Evolutionary conservation across 140 eudicot genomes (phyloP), one percentile per base, ranked within the genome.

Genomic region (Ambrosia hybrid): DNA sequence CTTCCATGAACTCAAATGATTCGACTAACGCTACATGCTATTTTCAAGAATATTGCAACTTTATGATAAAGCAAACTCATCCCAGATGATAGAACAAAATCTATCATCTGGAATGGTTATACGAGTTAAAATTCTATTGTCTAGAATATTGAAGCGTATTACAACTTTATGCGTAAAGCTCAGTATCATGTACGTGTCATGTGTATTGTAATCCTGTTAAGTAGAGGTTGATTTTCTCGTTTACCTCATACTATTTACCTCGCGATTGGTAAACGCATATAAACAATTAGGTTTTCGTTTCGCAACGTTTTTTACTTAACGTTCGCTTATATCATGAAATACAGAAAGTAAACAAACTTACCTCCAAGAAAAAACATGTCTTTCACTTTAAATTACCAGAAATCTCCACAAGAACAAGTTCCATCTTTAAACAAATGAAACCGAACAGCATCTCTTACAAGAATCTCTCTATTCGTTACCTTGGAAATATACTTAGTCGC

Each of bases 351-450:
- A 43, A 43, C 7, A 9, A 21, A 45, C 4, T 46, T 10, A 46
- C 57, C 6, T 66, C 39, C 16, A 66, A 41, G 1, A 3, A 14
- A 64, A 3, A 7, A 45, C 26, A 58, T 58, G 65, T 58, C 65
- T 59, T 59, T 12, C 9, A 13, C 49, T 13, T 9, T 60, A 63
- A 63, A 45, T 81, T 81, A 91, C 96, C 97, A 89, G 57, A 91
- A 91, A 79, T 89, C 97, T 62, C 96, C 96, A 83, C 97, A 91
- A 26, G 96, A 91, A 80, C 97, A 91, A 9, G 65, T 82, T 76
- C 96, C 98, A 71, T 86, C 84, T 75, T 89, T 86, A 70, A 89
- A 89, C 49, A 92, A 70, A 89, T 92, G 98, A 17, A 82, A 92
- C 45, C 98, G 72, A 39, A 83, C 96, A 39, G 90, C 62, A 82